A percentile compares a stretch with the other conserved stretches of the same genome.
These are phyloP conservation scores for Castanopsis chinensis DNA, from an alignment of 306 rosid genomes.

Conservation along the genomic window DNA sequence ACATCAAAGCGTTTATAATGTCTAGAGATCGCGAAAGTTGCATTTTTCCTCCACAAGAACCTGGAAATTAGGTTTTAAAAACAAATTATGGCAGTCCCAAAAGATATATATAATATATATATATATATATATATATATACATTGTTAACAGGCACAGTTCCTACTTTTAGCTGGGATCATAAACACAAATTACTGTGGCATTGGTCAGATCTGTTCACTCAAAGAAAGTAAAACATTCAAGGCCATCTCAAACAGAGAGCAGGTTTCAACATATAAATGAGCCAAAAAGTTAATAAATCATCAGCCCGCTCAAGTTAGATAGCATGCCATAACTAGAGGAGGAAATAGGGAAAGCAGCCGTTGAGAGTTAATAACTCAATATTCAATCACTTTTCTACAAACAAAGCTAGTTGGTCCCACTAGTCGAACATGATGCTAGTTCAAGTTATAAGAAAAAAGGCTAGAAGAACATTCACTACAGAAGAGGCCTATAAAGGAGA, in stretches of 20 bases:
- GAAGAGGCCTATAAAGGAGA: background rate
- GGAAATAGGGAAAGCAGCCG: background rate
- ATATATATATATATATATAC: too few species aligned
- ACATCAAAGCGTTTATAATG: slow-evolving; percentile 94
- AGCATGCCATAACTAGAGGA: background rate
- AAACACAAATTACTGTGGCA: slow-evolving; percentile 6
- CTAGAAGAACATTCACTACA: background rate
- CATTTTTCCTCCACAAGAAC: slow-evolving; percentile 98
- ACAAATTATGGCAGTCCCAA: background rate
- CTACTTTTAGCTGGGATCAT: slow-evolving; percentile 13
- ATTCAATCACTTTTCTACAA: background rate
- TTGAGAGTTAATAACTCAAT: background rate
- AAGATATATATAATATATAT: background rate
- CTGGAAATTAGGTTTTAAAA: slow-evolving; percentile 30
- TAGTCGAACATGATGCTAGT: background rate
- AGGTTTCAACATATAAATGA: background rate
- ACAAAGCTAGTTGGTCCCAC: background rate
- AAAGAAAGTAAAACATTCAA: background rate
- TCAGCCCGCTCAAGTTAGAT: background rate
- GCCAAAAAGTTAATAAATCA: background rate
- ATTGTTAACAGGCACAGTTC: background rate
- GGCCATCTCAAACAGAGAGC: slow-evolving; percentile 11
- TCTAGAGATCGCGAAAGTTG: slow-evolving; percentile 86
- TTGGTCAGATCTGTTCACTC: background rate
- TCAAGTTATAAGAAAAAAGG: background rate